These are phyloP conservation scores for Cladosporium phlei DNA, from an alignment of 2,329 filamentous ascomycete genomes.

Conservation along the genomic window DNA sequence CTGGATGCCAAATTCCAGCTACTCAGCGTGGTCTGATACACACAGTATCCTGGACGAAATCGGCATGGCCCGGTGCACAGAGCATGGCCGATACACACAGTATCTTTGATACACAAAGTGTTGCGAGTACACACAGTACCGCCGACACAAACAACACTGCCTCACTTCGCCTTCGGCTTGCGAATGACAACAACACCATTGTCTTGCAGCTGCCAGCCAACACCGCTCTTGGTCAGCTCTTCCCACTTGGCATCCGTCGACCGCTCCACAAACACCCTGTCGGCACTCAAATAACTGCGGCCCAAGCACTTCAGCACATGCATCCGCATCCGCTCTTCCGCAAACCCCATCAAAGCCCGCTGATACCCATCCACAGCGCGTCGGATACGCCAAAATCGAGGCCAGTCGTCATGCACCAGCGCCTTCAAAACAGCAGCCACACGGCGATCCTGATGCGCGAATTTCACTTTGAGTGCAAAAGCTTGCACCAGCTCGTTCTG, in stretches of 20 bases:
- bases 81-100: too few species aligned
- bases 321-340: slow-evolving; percentile 66
- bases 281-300: slow-evolving; percentile 70
- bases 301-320: slow-evolving; percentile 85
- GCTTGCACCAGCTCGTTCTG: slow-evolving; percentile 70
- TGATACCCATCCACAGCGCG: slow-evolving; percentile 74
- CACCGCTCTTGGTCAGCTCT: slow-evolving; percentile 63
- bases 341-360: slow-evolving; percentile 74
- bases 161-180: slow-evolving; percentile 47
- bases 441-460: slow-evolving; percentile 59
- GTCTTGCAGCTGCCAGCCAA: slow-evolving; percentile 77
- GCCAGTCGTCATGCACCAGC: slow-evolving; percentile 76
- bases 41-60: too few species aligned
- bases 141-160: too few species aligned
- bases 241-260: slow-evolving; percentile 67
- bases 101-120: too few species aligned
- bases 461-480: slow-evolving; percentile 59
- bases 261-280: slow-evolving; percentile 63
- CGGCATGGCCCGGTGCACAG: neutral
- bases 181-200: slow-evolving; percentile 70
- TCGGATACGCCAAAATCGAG: slow-evolving; percentile 68
- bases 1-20: too few species aligned
- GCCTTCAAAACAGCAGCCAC: slow-evolving; percentile 65
- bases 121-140: too few species aligned
- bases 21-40: too few species aligned